Conservation (phyloP, 352 stramenopile species). For the Thalassiosira exigua region DNA sequence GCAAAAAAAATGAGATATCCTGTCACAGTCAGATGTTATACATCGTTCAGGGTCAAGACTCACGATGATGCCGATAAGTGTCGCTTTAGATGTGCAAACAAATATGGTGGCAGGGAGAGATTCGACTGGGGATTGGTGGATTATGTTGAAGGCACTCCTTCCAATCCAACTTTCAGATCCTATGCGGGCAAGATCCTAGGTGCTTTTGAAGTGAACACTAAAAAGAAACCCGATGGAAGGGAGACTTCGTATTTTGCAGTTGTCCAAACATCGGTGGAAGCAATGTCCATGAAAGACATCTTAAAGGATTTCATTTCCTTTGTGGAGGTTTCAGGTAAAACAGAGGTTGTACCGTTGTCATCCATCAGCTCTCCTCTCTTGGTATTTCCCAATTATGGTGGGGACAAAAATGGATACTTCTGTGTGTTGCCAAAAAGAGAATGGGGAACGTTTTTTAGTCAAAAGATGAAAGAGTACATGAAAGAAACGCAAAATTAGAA, state of each 20-base stretch:
- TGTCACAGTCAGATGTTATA: background rate
- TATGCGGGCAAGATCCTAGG: background rate
- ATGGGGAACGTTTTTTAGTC: background rate
- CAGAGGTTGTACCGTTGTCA: conserved; percentile 8
- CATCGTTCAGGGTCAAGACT: background rate
- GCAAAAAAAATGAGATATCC: background rate
- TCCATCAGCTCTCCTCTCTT: conserved; percentile 1
- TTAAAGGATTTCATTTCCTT: background rate
- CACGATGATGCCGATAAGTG: background rate
- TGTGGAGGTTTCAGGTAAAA: conserved; percentile 1
- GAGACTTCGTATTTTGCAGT: background rate
- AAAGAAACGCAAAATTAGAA: no score
- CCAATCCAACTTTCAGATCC: background rate
- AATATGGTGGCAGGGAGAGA: background rate
- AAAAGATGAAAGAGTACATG: background rate
- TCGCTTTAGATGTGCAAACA: background rate
- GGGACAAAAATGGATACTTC: background rate
- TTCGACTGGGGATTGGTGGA: background rate
- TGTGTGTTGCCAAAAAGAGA: conserved; percentile 2
- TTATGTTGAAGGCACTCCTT: background rate
- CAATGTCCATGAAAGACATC: conserved; percentile 3
- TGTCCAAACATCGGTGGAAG: background rate
- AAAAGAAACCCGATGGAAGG: background rate
- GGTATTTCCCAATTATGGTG: conserved; percentile 21
- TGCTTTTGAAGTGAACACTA: background rate